These are phyloP conservation scores for Brasenia schreberi DNA, from an alignment of 164 flowering plant genomes.

Conservation along the genomic window DNA sequence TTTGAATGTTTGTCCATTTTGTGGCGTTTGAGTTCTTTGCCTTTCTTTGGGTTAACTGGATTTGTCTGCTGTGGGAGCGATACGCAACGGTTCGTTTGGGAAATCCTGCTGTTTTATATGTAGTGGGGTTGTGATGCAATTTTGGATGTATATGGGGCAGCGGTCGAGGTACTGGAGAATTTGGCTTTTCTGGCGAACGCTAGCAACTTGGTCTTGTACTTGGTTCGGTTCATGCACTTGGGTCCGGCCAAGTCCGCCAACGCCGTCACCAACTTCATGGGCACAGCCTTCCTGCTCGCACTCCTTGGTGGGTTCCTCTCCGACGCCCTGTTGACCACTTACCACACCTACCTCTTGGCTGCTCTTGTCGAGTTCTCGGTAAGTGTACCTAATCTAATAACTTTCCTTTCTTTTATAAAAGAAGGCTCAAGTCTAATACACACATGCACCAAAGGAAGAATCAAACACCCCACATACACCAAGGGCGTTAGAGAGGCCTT, in stretches of 20 bases:
- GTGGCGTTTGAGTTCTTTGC: too few relatives aligned
- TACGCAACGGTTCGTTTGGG: too few relatives aligned
- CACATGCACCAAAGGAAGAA: too few relatives aligned
- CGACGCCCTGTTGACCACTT: constrained; percentile 63
- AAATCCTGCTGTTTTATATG: too few relatives aligned
- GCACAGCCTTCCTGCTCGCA: constrained; percentile 77
- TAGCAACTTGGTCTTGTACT: constrained; percentile 69
- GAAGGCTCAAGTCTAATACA: too few relatives aligned
- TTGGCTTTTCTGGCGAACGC: constrained; percentile 74
- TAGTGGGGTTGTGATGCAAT: too few relatives aligned
- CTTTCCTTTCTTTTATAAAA: neutral
- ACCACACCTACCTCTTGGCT: constrained; percentile 40
- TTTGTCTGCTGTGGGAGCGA: too few relatives aligned
- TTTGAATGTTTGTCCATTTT: too few relatives aligned
- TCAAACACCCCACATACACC: too few relatives aligned
- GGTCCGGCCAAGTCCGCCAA: constrained; percentile 57
- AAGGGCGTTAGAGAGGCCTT: too few relatives aligned
- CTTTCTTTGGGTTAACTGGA: too few relatives aligned
- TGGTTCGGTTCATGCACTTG: constrained; percentile 49
- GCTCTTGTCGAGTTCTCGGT: constrained; percentile 59
- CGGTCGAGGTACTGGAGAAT: constrained; percentile 74
- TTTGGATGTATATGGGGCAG: constrained; percentile 11
- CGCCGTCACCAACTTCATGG: constrained; percentile 81
- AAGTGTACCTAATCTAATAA: constrained; percentile 5
- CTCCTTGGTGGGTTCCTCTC: constrained; percentile 78